Evolutionary conservation across 208 protist species (phyloP), one percentile per base, ranked within the genome.

Genomic region (Leishmania amazonensis): DNA sequence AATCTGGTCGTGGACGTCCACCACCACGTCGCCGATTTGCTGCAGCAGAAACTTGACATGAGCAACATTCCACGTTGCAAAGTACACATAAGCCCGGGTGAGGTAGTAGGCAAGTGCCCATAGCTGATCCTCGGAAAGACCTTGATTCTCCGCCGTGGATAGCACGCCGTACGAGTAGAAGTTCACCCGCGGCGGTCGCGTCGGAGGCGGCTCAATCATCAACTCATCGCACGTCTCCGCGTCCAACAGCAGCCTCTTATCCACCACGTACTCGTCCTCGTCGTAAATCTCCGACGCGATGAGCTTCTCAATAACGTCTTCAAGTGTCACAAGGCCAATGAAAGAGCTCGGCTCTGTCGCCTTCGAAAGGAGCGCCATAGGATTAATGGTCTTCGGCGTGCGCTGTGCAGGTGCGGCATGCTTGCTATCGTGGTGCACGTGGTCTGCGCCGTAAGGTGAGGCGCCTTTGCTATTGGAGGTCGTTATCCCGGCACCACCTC

Each of bases 271-370:
- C 77, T 94, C 91, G 76, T 97, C 89, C 83, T 97, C 94, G 83
- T 97, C 94, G 82, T 91, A 93, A 45, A 97, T 97, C 62, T 97
- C 90, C 2, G 84, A 70, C 17, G 85, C 86, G 45, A 97, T 94
- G 15, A 95, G 80, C 53, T 87, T 58, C 82, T 97, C 94, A 75
- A 97, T 93, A 57, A 95, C 86, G 79, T 97, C 94, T 78, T 97
- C 94, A 53, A 97, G 75, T 60, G 94, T 95, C 21, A 97, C 83
- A 76, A 97, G 90, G 49, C 94, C 94, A 24, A 81, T 38, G 47
- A 79, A 80, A 45, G 62, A 31, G 31, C 73, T 68, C 75, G 45
- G 49, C 73, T 80, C 38, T 45, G 70, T 77, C 15, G 74, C 71
- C 11, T 85, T 83, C 21, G 78, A 76, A 28, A 67, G 11, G 4